phyloP scores from a whole-genome alignment of 2,329 filamentous ascomycete genomes.

The Bipolaris gigantea region DNA sequence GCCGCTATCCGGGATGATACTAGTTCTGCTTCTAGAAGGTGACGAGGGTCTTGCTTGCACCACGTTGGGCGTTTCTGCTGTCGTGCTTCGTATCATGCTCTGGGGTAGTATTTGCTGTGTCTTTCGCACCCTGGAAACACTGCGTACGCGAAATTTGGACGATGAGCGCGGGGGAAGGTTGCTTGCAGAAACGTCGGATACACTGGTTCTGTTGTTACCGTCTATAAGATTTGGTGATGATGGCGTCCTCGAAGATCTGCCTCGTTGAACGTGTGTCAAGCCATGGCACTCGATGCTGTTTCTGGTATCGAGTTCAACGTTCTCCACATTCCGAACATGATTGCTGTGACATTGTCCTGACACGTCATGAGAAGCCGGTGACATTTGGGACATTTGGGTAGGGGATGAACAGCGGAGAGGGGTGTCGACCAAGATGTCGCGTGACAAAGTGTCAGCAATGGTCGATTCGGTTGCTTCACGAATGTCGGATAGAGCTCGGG shows the following conservation, averaged over 20 bases:
- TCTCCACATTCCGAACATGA: constrained; percentile 33
- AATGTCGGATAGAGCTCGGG: constrained; percentile 54
- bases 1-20: constrained; percentile 50
- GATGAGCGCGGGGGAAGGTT: constrained; percentile 53
- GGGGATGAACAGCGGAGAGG: constrained; percentile 31
- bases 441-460: constrained; percentile 44
- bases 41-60: constrained; percentile 25
- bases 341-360: constrained; percentile 37
- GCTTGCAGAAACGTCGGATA: constrained; percentile 51
- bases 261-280: constrained; percentile 32
- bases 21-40: constrained; percentile 30
- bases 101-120: constrained; percentile 21
- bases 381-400: constrained; percentile 34
- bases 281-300: constrained; percentile 32
- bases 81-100: constrained; percentile 19
- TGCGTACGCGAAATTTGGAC: constrained; percentile 41
- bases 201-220: constrained; percentile 46
- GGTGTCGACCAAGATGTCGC: constrained; percentile 29
- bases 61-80: constrained; percentile 10
- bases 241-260: constrained; percentile 33
- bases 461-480: constrained; percentile 55
- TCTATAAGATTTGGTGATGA: constrained; percentile 40
- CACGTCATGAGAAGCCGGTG: constrained; percentile 37
- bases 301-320: constrained; percentile 34
- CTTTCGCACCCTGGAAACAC: constrained; percentile 27